Evolutionary conservation across 345 rosid genomes (phyloP), one percentile per base, ranked within the genome.

Genomic region (Excoecaria cochinchinensis): DNA sequence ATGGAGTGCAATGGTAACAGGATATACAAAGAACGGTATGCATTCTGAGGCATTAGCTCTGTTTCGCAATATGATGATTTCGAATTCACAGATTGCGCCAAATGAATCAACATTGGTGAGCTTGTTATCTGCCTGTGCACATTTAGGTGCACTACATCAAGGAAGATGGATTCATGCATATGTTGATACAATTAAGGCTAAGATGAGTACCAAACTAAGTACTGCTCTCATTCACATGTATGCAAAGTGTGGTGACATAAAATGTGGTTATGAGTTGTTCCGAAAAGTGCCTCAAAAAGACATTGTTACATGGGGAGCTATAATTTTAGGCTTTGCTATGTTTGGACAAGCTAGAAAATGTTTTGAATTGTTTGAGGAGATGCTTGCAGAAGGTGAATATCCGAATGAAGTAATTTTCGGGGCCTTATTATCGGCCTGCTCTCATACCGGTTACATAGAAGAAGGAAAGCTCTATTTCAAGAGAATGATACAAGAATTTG

Each of bases 101-200:
- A 78, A 82, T 38, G 77, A 78, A 70, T 62, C 74, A 17, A 69
- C 77, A 22, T 46, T 82, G 36, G 73, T 73, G 56, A 82, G 77
- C 46, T 78, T 71, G 47, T 67, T 79, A 14, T 57, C 80, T 67
- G 77, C 82, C 22, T 75, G 77, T 66, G 75, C 64, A 44, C 55
- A 61, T 39, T 52, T 72, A 55, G 79, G 70, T 36, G 76, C 77
- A 22, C 42, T 71, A 47, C 76, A 58, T 59, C 79, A 80, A 60
- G 79, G 83, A 53, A 80, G 76, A 47, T 80, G 79, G 82, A 66
- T 80, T 12, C 82, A 80, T 52, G 76, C 64, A 16, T 80, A 70
- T 38, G 71, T 75, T 16, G 65, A 75, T 19, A 75, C 59, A 60
- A 40, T 38, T 6, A 7, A 46, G 51, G 51, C 76, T 36, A 39